These are phyloP conservation scores for Eucalyptus brandiana DNA, from an alignment of 345 rosid species.

Conservation along the genomic window DNA sequence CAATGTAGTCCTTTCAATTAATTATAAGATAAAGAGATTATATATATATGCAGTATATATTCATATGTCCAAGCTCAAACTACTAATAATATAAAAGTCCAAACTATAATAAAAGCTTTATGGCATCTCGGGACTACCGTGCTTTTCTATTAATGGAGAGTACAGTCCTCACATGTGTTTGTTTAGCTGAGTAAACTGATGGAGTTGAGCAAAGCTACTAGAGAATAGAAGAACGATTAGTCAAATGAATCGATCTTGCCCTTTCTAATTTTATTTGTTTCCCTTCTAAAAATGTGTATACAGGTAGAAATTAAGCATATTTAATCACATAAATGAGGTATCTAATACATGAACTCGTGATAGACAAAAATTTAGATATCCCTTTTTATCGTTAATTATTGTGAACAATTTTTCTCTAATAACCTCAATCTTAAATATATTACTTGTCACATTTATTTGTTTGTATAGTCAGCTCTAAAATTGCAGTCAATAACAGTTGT, in stretches of 20 bases:
- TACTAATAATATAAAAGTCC: no score
- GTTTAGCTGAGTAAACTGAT: neutral
- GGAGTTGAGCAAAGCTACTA: neutral
- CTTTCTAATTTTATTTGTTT: neutral
- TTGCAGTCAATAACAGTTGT: neutral
- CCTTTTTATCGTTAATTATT: neutral
- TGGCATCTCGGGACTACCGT: no score
- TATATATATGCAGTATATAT: no score
- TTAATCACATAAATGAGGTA: neutral
- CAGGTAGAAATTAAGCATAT: neutral
- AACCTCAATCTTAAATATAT: neutral
- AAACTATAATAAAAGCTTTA: no score
- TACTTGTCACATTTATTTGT: neutral
- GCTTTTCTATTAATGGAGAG: no score
- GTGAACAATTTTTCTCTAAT: neutral
- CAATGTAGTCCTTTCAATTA: no score
- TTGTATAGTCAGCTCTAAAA: neutral
- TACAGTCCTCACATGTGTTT: neutral
- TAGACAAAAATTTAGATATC: neutral
- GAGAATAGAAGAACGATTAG: neutral
- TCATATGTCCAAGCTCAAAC: no score
- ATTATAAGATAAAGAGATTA: no score
- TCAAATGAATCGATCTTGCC: neutral
- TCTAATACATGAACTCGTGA: neutral
- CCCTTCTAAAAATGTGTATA: neutral